Evolutionary conservation across 1,139 yeast species (phyloP), one percentile per base, ranked within the genome.

Genomic region (Eremothecium sinecaudum): DNA sequence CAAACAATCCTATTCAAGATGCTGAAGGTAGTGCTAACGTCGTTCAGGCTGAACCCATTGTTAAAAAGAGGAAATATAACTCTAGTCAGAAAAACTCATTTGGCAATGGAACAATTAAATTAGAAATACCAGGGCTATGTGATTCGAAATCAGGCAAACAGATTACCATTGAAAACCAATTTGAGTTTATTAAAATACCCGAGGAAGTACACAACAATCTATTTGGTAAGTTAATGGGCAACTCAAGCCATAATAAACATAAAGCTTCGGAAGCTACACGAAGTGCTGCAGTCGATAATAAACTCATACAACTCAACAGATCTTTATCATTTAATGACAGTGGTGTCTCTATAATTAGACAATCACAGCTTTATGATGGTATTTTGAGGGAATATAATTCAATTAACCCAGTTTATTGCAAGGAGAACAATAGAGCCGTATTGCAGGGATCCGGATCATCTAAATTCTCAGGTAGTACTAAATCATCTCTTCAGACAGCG

Each of bases 131-230:
- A 5, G 30, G 21, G 4, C n/a, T 27, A n/a, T 10, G 21, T 3
- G 30, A 27, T 11, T 10, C 11, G 10, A 14, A 27, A 3, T 24
- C 18, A 4, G 18, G 24, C 5, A 43, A 43, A 10, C 26, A 33
- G 19, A 33, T 45, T 5, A 32, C 32, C 3, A 33, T 46, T 15
- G 46, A 44, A 24, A 24, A 37, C 7, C 37, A 39, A 6, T 43
- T 40, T 18, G 39, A 38, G 18, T 33, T 28, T 31, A 17, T 46
- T 5, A 37, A 34, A 17, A 24, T 45, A 2, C 39, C 44, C 24
- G 42, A 39, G 8, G 32, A 24, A 13, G 18, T 29, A 6, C 30
- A n/a, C 29, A 22, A 27, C 10, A 27, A 27, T n/a, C 30, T 27
- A 4, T 27, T 27, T 27, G 30, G 30, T 27, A 14, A 14, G 4